Conservation (phyloP, 2,329 filamentous ascomycete genomes). For the Domatiomyces globalis region DNA sequence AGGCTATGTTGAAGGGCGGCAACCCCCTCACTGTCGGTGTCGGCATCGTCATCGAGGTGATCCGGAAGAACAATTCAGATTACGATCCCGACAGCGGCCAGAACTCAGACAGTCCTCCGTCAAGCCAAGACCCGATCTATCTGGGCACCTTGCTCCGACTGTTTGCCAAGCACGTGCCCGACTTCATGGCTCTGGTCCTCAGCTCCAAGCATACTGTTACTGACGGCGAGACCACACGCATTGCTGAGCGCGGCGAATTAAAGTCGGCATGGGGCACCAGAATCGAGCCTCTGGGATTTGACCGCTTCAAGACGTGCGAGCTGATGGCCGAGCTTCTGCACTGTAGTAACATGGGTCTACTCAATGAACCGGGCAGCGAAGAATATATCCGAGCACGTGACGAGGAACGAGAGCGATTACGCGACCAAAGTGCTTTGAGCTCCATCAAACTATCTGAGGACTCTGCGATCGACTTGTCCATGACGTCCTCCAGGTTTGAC, state of each 20-base stretch:
- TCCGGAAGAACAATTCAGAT: constrained; percentile 97
- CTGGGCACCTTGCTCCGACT: constrained; percentile 75
- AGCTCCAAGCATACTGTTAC: constrained; percentile 49
- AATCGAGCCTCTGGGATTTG: constrained; percentile 90
- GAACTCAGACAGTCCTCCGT: constrained; percentile 64
- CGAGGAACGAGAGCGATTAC: constrained; percentile 63
- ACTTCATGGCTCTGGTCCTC: constrained; percentile 84
- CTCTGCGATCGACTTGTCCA: constrained; percentile 43
- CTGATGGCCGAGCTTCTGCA: constrained; percentile 95
- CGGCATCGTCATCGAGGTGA: constrained; percentile 95
- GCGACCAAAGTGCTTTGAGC: constrained; percentile 58
- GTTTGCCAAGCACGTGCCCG: constrained; percentile 80
- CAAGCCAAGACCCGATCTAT: constrained; percentile 85
- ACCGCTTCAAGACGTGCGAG: constrained; percentile 97
- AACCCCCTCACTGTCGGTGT: constrained; percentile 93
- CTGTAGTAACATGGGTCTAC: constrained; percentile 94
- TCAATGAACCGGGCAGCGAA: constrained; percentile 85
- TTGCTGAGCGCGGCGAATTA: constrained; percentile 57
- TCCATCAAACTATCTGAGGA: constrained; percentile 30
- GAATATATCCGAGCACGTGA: constrained; percentile 70
- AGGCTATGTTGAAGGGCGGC: constrained; percentile 82
- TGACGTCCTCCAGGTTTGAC: constrained; percentile 31
- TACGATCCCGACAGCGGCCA: constrained; percentile 87
- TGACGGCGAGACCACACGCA: constrained; percentile 41
- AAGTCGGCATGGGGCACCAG: constrained; percentile 79